Evolutionary conservation across 116 monocot genomes (phyloP).

Genomic region (Phalaenopsis hybrid): DNA sequence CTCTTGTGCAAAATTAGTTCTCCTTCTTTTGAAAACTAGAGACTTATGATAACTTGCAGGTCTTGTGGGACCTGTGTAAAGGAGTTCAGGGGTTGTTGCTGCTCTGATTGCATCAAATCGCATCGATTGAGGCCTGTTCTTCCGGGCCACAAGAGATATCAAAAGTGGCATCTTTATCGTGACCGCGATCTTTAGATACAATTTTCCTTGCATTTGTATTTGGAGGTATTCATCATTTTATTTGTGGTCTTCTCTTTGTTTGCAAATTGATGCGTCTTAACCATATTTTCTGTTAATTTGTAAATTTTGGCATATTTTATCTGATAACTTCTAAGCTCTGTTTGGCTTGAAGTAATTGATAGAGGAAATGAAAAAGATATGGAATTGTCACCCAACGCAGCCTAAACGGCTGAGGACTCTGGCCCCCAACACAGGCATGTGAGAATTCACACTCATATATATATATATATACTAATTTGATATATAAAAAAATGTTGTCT

Average conservation of each 20-base stretch:
- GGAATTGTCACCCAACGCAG: no score
- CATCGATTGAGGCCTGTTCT: constrained; percentile 38
- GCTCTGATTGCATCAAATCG: constrained; percentile 40
- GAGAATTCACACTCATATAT: no score
- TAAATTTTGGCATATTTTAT: no score
- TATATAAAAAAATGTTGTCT: no score
- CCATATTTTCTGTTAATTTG: neutral
- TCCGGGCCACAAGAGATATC: constrained; percentile 18
- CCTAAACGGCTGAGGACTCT: no score
- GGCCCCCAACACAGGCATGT: no score
- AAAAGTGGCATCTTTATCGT: constrained; percentile 29
- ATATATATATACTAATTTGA: no score
- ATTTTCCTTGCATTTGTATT: neutral
- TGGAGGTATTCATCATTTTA: neutral
- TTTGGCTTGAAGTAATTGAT: no score
- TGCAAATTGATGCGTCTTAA: neutral
- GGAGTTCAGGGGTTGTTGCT: constrained; percentile 70
- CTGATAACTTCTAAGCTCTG: no score
- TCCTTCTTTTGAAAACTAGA: no score
- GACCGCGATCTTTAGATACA: constrained; percentile 3
- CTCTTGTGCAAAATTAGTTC: neutral
- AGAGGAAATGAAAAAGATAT: no score
- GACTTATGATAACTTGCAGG: constrained; percentile 23
- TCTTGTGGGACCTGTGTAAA: constrained; percentile 58
- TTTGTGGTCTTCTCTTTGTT: neutral